Evolutionary conservation across 441 rosid species (phyloP).

Genomic region (Macaranga tanarius): DNA sequence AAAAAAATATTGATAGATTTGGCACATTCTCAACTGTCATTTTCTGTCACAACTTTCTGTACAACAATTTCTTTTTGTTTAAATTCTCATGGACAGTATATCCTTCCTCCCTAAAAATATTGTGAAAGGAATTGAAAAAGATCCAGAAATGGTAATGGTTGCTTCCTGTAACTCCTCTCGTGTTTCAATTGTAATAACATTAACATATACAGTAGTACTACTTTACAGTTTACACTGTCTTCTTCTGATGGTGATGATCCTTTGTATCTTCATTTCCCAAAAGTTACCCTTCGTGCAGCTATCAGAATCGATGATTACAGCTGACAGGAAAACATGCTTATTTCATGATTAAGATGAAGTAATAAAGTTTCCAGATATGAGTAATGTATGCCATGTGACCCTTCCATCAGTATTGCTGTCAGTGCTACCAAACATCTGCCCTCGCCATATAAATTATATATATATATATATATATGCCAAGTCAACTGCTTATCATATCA

Average conservation of each 20-base stretch:
- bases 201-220: slow-evolving; percentile 27
- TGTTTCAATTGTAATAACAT: slow-evolving; percentile 26
- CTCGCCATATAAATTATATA: background rate
- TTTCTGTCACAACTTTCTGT: slow-evolving; percentile 27
- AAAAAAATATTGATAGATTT: background rate
- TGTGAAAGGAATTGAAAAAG: slow-evolving; percentile 10
- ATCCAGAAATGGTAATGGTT: slow-evolving; percentile 10
- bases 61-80: slow-evolving; percentile 18
- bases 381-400: no score
- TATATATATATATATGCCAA: no score
- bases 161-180: slow-evolving; percentile 17
- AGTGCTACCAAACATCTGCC: background rate
- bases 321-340: background rate
- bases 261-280: background rate
- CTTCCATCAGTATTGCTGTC: background rate
- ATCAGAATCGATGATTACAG: background rate
- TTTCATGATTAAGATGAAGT: background rate
- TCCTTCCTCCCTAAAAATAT: slow-evolving; percentile 21
- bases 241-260: slow-evolving; percentile 12
- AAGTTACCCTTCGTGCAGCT: background rate
- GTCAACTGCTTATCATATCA: background rate
- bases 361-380: background rate
- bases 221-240: slow-evolving; percentile 34
- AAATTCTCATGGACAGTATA: slow-evolving; percentile 3
- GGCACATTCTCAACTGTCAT: slow-evolving; percentile 15